Conservation (phyloP, 2,329 filamentous ascomycete species). For the Elsinoe fawcettii region DNA sequence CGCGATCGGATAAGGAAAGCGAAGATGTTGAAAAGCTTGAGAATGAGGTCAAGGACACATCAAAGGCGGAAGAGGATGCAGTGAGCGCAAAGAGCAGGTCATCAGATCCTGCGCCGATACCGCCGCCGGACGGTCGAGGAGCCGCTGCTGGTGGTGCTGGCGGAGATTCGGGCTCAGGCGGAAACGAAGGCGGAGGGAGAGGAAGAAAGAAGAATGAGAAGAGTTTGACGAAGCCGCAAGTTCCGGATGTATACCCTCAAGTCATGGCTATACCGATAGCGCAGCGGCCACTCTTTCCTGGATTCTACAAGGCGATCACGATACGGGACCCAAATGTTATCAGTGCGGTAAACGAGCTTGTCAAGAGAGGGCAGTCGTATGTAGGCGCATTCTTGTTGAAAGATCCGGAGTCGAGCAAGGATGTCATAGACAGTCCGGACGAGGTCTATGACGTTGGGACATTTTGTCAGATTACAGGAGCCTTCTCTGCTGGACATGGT, state of each 20-base stretch:
- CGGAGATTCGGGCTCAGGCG: constrained; percentile 34
- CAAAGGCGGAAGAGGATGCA: constrained; percentile 40
- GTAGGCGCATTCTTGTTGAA: constrained; percentile 98
- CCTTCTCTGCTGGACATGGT: constrained; percentile 74
- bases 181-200: constrained; percentile 54
- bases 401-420: constrained; percentile 87
- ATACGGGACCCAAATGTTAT: constrained; percentile 90
- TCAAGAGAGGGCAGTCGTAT: constrained; percentile 94
- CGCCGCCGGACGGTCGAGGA: constrained; percentile 48
- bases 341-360: constrained; percentile 87
- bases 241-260: constrained; percentile 94
- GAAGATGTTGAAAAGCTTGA: constrained; percentile 39
- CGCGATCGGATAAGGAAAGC: constrained; percentile 36
- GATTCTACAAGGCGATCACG: constrained; percentile 98
- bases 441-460: constrained; percentile 95
- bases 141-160: constrained; percentile 52
- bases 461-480: constrained; percentile 95
- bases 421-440: constrained; percentile 80
- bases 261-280: constrained; percentile 96
- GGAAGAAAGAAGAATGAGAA: constrained; percentile 59
- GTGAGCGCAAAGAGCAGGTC: constrained; percentile 1
- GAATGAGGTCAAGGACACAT: constrained; percentile 42
- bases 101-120: constrained; percentile 26
- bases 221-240: constrained; percentile 74
- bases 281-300: constrained; percentile 86